These are phyloP conservation scores for Cystofilobasidium capitatum DNA, from an alignment of 768 basidiomycete species.

Conservation along the genomic window DNA sequence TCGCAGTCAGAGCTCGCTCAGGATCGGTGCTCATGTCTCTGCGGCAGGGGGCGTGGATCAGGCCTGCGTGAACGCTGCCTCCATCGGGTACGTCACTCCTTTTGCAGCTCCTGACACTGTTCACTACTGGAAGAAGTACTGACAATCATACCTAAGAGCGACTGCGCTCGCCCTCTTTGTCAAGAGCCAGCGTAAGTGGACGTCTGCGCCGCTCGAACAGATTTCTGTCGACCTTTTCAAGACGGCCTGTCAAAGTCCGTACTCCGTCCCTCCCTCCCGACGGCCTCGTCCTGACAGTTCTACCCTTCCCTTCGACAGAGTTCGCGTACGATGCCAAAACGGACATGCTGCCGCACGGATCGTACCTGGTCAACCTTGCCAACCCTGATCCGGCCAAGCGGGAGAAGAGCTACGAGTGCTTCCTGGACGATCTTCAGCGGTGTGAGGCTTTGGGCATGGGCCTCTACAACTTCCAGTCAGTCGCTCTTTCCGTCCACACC, in stretches of 20 bases:
- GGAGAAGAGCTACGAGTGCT: slow-evolving; percentile 61
- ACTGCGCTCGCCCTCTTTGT: slow-evolving; percentile 74
- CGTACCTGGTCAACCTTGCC: slow-evolving; percentile 73
- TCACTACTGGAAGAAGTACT: neutral
- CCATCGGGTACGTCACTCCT: slow-evolving; percentile 49
- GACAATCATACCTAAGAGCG: slow-evolving; percentile 47
- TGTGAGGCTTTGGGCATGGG: slow-evolving; percentile 65
- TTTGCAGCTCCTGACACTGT: neutral
- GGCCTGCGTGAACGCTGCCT: slow-evolving; percentile 57
- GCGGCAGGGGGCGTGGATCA: slow-evolving; percentile 71
- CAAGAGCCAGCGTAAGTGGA: slow-evolving; percentile 78
- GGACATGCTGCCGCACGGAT: slow-evolving; percentile 69
- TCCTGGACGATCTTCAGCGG: slow-evolving; percentile 68
- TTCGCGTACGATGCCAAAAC: neutral
- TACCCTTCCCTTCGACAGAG: neutral
- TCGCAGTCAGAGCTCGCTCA: too few species aligned
- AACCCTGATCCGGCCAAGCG: slow-evolving; percentile 65
- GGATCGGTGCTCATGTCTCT: slow-evolving; percentile 71
- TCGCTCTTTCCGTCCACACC: neutral
- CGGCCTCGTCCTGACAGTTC: neutral
- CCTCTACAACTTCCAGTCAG: slow-evolving; percentile 74
- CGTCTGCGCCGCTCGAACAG: slow-evolving; percentile 47
- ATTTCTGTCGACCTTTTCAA: neutral
- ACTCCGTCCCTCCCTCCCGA: neutral
- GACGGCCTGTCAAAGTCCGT: slow-evolving; percentile 11